phyloP scores from a whole-genome alignment of 1,139 yeast genomes.

The Saccharomyces hybrid region DNA sequence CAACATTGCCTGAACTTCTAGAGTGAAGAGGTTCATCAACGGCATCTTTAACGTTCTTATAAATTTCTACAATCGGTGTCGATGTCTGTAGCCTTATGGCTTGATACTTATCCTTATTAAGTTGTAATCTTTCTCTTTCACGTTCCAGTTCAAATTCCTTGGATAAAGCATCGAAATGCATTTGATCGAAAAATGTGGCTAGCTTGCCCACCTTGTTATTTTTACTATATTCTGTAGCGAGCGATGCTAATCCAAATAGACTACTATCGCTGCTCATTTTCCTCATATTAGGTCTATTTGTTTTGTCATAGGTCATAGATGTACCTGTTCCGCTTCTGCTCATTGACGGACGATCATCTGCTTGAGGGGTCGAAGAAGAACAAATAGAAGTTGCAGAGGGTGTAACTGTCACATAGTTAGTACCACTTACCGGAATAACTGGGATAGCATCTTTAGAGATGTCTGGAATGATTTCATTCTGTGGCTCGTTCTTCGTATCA shows the following conservation, averaged over 20 bases:
- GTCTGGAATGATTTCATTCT: background rate
- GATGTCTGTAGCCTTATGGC: constrained; percentile 73
- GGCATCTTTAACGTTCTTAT: constrained; percentile 83
- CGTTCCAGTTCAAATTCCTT: constrained; percentile 83
- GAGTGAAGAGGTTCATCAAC: constrained; percentile 44
- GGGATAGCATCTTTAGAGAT: background rate
- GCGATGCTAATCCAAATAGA: background rate
- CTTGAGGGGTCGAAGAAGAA: background rate
- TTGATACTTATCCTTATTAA: constrained; percentile 54
- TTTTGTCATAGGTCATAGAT: background rate
- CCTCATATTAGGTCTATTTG: background rate
- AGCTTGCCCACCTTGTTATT: constrained; percentile 50
- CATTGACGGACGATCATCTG: background rate
- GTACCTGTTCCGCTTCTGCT: background rate
- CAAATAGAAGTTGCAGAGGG: background rate
- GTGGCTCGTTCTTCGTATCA: background rate
- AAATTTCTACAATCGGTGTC: constrained; percentile 85
- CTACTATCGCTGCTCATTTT: background rate
- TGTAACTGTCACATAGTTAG: background rate
- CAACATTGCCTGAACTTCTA: constrained; percentile 15
- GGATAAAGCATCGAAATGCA: constrained; percentile 75
- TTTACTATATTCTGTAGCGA: constrained; percentile 8
- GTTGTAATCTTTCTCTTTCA: constrained; percentile 62
- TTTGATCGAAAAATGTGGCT: constrained; percentile 62
- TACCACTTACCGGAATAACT: background rate